Evolutionary conservation across 2,329 filamentous ascomycete species (phyloP).

Genomic region (Curvularia sp.): DNA sequence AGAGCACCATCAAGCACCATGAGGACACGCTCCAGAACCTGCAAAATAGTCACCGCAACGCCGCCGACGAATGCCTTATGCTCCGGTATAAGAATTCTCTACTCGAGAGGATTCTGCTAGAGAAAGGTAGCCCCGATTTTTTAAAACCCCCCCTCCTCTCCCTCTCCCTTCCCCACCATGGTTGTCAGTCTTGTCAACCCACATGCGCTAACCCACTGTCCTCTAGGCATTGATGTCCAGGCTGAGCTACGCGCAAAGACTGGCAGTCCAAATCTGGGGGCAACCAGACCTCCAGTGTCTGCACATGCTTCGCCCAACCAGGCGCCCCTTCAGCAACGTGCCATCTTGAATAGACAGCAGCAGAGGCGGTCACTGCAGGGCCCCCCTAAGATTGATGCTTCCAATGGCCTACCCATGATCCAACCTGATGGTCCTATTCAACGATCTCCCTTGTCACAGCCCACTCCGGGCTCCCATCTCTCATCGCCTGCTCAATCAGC

Average conservation of each 20-base stretch:
- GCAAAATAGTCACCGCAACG: constrained; percentile 91
- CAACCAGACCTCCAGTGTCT: constrained; percentile 64
- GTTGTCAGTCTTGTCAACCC: neutral
- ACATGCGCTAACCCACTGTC: constrained; percentile 27
- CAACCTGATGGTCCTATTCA: constrained; percentile 53
- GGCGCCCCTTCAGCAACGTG: constrained; percentile 77
- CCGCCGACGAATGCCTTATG: constrained; percentile 97
- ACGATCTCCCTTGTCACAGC: constrained; percentile 76
- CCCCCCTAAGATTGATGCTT: constrained; percentile 71
- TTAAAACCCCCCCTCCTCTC: neutral
- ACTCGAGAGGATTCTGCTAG: constrained; percentile 90
- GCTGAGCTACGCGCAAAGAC: constrained; percentile 93
- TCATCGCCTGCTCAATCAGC: constrained; percentile 67
- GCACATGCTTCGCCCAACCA: constrained; percentile 58
- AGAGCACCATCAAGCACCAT: constrained; percentile 96
- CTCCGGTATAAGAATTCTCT: constrained; percentile 97
- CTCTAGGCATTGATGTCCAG: constrained; percentile 90
- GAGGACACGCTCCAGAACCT: constrained; percentile 92
- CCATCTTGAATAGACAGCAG: constrained; percentile 80
- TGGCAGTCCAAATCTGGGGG: constrained; percentile 79
- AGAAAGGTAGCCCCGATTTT: constrained; percentile 73
- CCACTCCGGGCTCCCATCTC: constrained; percentile 80
- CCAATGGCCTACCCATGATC: constrained; percentile 51
- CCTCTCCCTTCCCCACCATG: no score
- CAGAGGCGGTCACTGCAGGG: constrained; percentile 75